phyloP scores from a whole-genome alignment of 78 protist species.

The Emiliania huxleyi region DNA sequence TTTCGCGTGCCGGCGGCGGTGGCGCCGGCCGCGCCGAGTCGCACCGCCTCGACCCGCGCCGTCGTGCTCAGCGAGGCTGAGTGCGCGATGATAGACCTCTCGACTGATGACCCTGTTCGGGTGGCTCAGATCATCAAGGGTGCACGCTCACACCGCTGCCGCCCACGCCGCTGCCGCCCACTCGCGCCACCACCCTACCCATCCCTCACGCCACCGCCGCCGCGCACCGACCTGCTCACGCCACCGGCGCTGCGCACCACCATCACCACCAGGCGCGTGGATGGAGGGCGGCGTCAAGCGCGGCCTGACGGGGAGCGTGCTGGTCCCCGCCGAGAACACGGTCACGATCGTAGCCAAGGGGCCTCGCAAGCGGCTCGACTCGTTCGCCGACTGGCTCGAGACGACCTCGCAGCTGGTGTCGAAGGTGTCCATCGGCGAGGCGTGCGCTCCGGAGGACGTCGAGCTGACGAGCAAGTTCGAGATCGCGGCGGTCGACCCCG shows the following conservation, averaged over 20 bases:
- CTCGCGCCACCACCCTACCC: too few relatives aligned
- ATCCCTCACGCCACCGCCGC: too few relatives aligned
- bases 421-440: background rate
- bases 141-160: too few relatives aligned
- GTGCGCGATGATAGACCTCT: too few relatives aligned
- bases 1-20: too few relatives aligned
- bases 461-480: background rate
- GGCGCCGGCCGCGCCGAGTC: too few relatives aligned
- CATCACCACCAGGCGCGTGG: slow-evolving; percentile 84
- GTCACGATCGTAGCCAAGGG: background rate
- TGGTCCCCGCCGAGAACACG: background rate
- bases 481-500: background rate
- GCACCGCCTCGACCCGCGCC: too few relatives aligned
- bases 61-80: too few relatives aligned
- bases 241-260: background rate
- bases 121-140: too few relatives aligned
- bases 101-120: too few relatives aligned
- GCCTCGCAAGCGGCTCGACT: background rate
- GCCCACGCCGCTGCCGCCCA: too few relatives aligned
- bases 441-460: background rate
- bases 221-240: too few relatives aligned
- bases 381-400: background rate
- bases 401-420: background rate
- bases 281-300: background rate
- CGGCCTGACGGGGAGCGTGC: background rate